Percentiles rank a stretch among this genome's conserved stretches.
phyloP scores from a whole-genome alignment of 495 filamentous ascomycete species.

The Trichoderma erinaceum region DNA sequence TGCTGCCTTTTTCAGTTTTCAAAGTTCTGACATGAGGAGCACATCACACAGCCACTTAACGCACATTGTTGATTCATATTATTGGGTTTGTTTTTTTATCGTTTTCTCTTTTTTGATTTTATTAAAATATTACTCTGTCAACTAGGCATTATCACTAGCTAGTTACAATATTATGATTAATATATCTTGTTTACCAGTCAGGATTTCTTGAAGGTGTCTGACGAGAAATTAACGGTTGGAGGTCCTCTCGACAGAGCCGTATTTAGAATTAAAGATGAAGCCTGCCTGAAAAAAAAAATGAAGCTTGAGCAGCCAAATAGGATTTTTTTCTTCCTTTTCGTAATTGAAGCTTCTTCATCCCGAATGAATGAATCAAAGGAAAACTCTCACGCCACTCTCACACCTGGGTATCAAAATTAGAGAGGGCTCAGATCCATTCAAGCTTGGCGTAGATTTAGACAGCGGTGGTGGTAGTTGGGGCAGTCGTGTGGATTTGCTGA shows the following conservation, averaged over 20 bases:
- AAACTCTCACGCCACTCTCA: neutral
- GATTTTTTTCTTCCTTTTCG: neutral
- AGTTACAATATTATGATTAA: neutral
- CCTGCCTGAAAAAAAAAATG: neutral
- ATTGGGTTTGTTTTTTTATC: neutral
- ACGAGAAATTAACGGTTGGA: neutral
- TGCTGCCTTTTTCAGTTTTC: neutral
- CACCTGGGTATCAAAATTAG: slow-evolving; percentile 3
- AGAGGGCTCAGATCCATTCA: neutral
- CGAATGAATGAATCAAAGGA: neutral
- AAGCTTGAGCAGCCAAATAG: neutral
- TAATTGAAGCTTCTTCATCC: neutral
- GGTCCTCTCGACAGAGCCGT: neutral
- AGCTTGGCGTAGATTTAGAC: neutral
- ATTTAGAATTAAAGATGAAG: too few species aligned
- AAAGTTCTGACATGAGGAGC: neutral
- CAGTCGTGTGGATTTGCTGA: neutral
- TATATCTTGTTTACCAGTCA: neutral
- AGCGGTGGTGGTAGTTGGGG: neutral
- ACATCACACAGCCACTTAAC: neutral
- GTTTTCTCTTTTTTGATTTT: neutral
- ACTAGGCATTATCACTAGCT: neutral
- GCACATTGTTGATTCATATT: neutral
- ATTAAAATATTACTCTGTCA: neutral
- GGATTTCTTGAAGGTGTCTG: neutral